Base-by-base conservation (phyloP, 2,329 filamentous ascomycete genomes). In the Pseudogymnoascus sp. region DNA sequence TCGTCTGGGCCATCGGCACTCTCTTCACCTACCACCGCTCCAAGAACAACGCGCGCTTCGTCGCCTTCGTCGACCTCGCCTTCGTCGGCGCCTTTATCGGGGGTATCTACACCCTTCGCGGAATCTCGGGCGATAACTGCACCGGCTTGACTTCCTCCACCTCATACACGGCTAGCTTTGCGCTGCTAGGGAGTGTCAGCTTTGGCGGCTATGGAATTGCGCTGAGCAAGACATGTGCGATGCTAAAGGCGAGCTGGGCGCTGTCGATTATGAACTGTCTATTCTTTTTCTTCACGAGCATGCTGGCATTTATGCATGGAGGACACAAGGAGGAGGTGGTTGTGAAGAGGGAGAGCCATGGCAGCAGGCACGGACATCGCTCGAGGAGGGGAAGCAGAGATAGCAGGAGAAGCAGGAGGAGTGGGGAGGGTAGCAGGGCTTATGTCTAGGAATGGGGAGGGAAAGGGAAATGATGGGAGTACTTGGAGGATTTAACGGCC, bases 161-260 rank as follows among this genome's bases (percentile, higher is more conserved):
- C 3, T 71, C 76, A 21, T 86, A 85, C 74, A 82, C 82, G 69
- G 73, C 83, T 62, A 80, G 81, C 59, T 79, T 92, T 46, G 88
- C 88, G 11, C 78, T 82, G 11, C 83, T 90, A 66, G 82, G 84
- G 31, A 79, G 76, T 67, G 83, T 83, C 46, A 78, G 76, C 31
- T 74, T 82, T 37, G 80, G 80, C 59, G 77, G 76, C 61, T 81
- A 85, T 64, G 75, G 80, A 44, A 72, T 87, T 42, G 75, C 82
- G 62, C 75, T 87, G 38, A 82, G 90, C 75, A 93, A 93, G 81
- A 85, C 86, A 4, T 97, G 93, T 77, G 84, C 88, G 60, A 95
- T 97, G 91, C 84, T 96, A 72, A 97, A 97, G 83, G 89, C 93
- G 0, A 83, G 81, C 68, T 97, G 91, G 77, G 93, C 91, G 2